A percentile compares a stretch with the other conserved stretches of the same genome.
Evolutionary conservation across 1,284 basidiomycete species (phyloP).

Genomic region (Rhodotorula sp.): DNA sequence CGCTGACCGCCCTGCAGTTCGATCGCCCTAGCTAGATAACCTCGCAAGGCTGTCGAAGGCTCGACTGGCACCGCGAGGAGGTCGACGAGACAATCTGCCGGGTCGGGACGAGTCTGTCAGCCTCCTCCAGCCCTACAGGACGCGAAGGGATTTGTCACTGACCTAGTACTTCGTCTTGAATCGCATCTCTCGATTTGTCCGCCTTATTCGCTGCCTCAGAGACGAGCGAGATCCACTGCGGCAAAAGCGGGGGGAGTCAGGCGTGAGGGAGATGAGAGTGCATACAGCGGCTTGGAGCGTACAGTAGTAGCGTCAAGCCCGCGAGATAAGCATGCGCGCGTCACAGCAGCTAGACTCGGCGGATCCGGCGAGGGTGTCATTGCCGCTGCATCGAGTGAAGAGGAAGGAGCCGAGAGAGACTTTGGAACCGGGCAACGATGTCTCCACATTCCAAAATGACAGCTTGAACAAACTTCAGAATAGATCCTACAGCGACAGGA

Average conservation of each 20-base stretch:
- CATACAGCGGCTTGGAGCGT: background rate
- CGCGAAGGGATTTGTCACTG: background rate
- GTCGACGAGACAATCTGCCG: slow-evolving; percentile 4
- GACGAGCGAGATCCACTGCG: slow-evolving; percentile 20
- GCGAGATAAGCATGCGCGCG: slow-evolving; percentile 8
- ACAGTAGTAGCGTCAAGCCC: background rate
- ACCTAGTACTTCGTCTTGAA: background rate
- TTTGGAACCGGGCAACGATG: background rate
- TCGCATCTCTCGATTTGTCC: background rate
- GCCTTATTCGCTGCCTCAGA: background rate
- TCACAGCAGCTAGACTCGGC: slow-evolving; percentile 4
- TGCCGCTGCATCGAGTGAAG: background rate
- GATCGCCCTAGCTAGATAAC: background rate
- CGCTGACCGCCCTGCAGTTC: background rate
- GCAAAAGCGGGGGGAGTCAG: background rate
- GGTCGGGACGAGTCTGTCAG: background rate
- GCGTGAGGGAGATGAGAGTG: background rate
- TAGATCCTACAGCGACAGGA: too few species aligned
- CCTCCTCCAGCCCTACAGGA: background rate
- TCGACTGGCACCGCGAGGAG: background rate
- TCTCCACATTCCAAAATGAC: background rate
- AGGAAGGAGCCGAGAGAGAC: background rate
- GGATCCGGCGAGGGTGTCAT: background rate
- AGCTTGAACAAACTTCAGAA: background rate
- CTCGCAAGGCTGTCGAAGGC: background rate